Percentiles rank a stretch among this genome's conserved stretches.
Conservation (phyloP, 257 asterid genomes). For the Oldenlandia corymbosa region DNA sequence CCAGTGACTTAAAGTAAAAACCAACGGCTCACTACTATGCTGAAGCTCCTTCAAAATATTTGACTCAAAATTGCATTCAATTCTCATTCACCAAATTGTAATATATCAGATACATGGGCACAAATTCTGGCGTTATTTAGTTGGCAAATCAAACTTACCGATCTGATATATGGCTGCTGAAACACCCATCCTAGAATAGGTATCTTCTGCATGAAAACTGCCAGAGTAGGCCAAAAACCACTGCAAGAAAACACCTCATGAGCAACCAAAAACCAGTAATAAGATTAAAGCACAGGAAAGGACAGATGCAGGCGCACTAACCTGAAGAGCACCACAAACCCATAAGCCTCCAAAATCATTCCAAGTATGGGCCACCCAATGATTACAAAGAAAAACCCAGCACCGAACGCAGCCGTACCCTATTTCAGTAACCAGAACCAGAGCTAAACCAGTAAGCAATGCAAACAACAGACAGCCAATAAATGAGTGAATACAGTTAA, state of each 20-base stretch:
- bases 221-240: slow-evolving; percentile 97
- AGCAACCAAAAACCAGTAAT: slow-evolving; percentile 14
- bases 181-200: slow-evolving; percentile 88
- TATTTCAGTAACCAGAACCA: slow-evolving; percentile 27
- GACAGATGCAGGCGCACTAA: slow-evolving; percentile 12
- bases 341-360: slow-evolving; percentile 93
- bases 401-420: slow-evolving; percentile 78
- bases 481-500: not conserved
- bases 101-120: not conserved
- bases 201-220: slow-evolving; percentile 88
- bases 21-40: no score
- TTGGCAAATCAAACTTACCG: slow-evolving; percentile 44
- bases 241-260: slow-evolving; percentile 40
- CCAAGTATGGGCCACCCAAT: slow-evolving; percentile 94
- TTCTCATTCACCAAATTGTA: not conserved
- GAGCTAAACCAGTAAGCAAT: slow-evolving; percentile 10
- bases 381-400: slow-evolving; percentile 79
- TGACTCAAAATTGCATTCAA: not conserved
- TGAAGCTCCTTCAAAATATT: not conserved
- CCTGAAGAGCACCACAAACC: slow-evolving; percentile 95
- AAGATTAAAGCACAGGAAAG: not conserved
- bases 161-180: slow-evolving; percentile 86
- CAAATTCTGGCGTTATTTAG: not conserved
- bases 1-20: no score
- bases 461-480: not conserved